These are phyloP conservation scores for Macrolepiota dolichaula DNA, from an alignment of 768 basidiomycete genomes.

Conservation along the genomic window DNA sequence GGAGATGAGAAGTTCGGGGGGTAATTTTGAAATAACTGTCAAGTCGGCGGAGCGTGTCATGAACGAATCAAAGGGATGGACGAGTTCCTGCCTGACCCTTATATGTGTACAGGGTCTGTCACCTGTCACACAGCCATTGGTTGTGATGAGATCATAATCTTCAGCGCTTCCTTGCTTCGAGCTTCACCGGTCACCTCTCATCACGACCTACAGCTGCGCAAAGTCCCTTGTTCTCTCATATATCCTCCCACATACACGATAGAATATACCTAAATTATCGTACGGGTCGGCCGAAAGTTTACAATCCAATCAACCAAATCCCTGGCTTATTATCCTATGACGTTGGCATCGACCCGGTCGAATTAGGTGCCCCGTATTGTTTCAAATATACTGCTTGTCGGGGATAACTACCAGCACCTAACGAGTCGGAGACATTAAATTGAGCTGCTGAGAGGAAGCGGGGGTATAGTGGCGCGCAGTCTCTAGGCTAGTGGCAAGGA, in stretches of 20 bases:
- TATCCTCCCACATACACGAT: too few species aligned
- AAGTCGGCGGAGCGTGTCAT: not conserved
- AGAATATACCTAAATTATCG: too few species aligned
- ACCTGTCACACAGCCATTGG: not conserved
- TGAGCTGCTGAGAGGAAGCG: not conserved
- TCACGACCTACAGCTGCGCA: too few species aligned
- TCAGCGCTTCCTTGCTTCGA: not conserved
- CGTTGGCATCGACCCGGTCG: not conserved
- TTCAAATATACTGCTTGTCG: not conserved
- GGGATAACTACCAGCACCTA: not conserved
- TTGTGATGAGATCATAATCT: not conserved
- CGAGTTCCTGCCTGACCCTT: not conserved
- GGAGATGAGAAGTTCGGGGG: constrained; percentile 1
- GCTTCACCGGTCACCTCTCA: too few species aligned
- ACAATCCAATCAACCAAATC: not conserved
- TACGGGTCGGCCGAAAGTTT: not conserved
- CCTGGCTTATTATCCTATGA: not conserved
- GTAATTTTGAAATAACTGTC: constrained; percentile 2
- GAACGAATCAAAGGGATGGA: not conserved
- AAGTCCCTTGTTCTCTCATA: too few species aligned
- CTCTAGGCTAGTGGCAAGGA: not conserved
- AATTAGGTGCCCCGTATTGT: not conserved
- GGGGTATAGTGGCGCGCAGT: not conserved
- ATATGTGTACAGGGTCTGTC: not conserved
- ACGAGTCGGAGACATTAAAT: not conserved